These are phyloP conservation scores for Ceratobasidium sp. DNA, from an alignment of 1,284 basidiomycete species.

Conservation along the genomic window DNA sequence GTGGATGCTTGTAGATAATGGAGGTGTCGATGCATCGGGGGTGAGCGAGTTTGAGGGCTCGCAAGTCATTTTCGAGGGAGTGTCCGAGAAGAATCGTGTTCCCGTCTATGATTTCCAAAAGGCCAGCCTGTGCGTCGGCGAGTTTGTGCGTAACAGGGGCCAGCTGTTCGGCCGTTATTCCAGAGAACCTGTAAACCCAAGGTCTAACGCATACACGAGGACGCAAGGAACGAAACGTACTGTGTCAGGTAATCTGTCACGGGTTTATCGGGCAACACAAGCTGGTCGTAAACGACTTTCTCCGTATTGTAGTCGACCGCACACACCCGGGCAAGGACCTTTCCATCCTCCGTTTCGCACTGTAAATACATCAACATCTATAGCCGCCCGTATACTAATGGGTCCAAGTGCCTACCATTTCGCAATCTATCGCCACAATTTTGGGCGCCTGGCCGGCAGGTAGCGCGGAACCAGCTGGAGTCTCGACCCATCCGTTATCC, in stretches of 20 bases:
- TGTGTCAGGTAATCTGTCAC: constrained; percentile 88
- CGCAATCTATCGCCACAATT: constrained; percentile 76
- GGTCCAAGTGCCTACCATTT: constrained; percentile 72
- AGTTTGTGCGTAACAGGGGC: constrained; percentile 74
- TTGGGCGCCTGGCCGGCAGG: constrained; percentile 44
- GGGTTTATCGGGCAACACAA: constrained; percentile 84
- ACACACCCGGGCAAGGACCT: constrained; percentile 84
- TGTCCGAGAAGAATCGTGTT: constrained; percentile 91
- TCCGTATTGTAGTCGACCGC: constrained; percentile 78
- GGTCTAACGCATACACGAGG: not conserved
- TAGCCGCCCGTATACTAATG: constrained; percentile 1
- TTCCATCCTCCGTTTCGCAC: constrained; percentile 87
- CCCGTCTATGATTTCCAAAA: constrained; percentile 63
- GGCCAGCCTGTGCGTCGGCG: constrained; percentile 72
- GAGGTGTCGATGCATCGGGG: constrained; percentile 90
- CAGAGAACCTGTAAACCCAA: constrained; percentile 72
- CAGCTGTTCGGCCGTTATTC: constrained; percentile 81
- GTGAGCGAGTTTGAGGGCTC: constrained; percentile 82
- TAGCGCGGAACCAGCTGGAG: constrained; percentile 56
- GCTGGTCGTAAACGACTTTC: constrained; percentile 79
- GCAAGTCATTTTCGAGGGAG: constrained; percentile 89
- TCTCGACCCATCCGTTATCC: constrained; percentile 70
- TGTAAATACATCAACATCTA: constrained; percentile 48
- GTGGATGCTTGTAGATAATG: constrained; percentile 85
- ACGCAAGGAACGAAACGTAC: constrained; percentile 51